phyloP scores from a whole-genome alignment of 352 stramenopile species.

The Phytopythium boreale region DNA sequence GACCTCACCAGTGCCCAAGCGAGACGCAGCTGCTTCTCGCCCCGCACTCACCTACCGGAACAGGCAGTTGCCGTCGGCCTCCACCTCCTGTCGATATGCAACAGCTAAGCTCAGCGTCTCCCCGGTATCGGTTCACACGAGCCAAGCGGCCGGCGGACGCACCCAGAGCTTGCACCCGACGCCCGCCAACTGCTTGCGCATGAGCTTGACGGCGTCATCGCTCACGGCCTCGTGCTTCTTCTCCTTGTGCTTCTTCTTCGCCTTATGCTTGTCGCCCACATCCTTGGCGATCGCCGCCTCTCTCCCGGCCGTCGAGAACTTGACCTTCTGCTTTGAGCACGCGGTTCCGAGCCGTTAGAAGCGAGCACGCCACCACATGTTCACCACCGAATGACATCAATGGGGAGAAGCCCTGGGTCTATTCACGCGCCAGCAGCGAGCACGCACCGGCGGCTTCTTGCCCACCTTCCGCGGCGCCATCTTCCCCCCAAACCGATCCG shows the following conservation, averaged over 20 bases:
- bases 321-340: constrained; percentile 19
- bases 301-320: constrained; percentile 15
- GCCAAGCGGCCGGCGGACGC: background rate
- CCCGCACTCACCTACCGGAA: constrained; percentile 45
- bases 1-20: background rate
- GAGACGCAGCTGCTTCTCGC: too few relatives aligned
- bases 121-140: background rate
- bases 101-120: background rate
- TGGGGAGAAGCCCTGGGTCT: background rate
- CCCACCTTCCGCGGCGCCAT: constrained; percentile 7
- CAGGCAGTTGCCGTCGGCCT: constrained; percentile 81
- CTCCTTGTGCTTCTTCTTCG: constrained; percentile 2
- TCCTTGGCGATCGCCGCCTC: background rate
- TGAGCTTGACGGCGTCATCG: constrained; percentile 48
- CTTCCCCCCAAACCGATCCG: background rate
- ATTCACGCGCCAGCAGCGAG: too few relatives aligned
- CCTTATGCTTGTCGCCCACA: constrained; percentile 3
- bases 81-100: constrained; percentile 43
- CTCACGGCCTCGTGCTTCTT: constrained; percentile 25
- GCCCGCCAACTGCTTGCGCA: constrained; percentile 50
- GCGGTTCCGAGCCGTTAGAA: background rate
- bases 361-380: background rate
- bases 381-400: too few relatives aligned
- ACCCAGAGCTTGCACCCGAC: constrained; percentile 69
- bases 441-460: constrained; percentile 38